These are phyloP conservation scores for Pterulicium gracile DNA, from an alignment of 1,284 basidiomycete species.

Conservation along the genomic window DNA sequence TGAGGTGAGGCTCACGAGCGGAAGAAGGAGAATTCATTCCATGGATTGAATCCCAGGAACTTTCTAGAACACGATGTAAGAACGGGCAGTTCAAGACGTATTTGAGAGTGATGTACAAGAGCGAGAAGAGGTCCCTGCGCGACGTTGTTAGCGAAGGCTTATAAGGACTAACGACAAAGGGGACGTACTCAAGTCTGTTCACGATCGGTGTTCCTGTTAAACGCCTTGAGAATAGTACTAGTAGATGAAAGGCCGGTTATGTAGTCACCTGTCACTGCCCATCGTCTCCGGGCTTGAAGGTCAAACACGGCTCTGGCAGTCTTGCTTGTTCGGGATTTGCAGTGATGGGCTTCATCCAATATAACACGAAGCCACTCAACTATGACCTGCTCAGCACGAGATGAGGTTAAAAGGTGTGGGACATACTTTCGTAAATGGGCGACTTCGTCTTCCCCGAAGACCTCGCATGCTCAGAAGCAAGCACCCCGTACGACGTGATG, in stretches of 20 bases:
- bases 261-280: slow-evolving; percentile 75
- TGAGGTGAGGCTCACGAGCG: slow-evolving; percentile 48
- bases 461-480: slow-evolving; percentile 78
- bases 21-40: slow-evolving; percentile 86
- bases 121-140: slow-evolving; percentile 68
- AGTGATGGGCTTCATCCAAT: slow-evolving; percentile 90
- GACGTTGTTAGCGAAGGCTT: no score
- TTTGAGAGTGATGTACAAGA: slow-evolving; percentile 44
- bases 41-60: slow-evolving; percentile 85
- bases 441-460: slow-evolving; percentile 40
- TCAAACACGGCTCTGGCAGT: slow-evolving; percentile 88
- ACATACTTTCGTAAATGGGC: slow-evolving; percentile 65
- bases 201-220: slow-evolving; percentile 91
- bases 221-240: not conserved
- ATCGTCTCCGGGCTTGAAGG: slow-evolving; percentile 69
- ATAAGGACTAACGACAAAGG: not conserved
- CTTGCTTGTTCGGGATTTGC: slow-evolving; percentile 86
- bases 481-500: slow-evolving; percentile 83
- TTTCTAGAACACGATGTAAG: slow-evolving; percentile 38
- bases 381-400: slow-evolving; percentile 19
- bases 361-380: slow-evolving; percentile 76
- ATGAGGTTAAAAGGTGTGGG: no score
- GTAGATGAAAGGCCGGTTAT: slow-evolving; percentile 1
- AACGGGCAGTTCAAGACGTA: slow-evolving; percentile 4
- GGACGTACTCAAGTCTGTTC: slow-evolving; percentile 73